Conservation (phyloP, 306 rosid genomes). For the Lathyrus aphaca region DNA sequence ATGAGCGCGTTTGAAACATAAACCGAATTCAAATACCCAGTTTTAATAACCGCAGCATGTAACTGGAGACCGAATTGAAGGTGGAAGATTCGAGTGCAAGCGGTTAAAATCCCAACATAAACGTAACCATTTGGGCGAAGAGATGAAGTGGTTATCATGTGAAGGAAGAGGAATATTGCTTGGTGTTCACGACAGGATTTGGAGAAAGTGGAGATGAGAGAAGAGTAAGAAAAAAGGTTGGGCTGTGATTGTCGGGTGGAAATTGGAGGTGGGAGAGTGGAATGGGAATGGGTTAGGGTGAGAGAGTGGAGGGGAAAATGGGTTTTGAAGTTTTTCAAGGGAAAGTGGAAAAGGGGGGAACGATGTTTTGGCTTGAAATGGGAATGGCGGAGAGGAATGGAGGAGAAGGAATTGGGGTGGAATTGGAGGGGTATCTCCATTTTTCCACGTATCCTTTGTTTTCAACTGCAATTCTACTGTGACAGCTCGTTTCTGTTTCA, state of each 20-base stretch:
- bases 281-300: background rate
- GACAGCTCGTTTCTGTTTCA: background rate
- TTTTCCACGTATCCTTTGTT: background rate
- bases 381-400: constrained; percentile 15
- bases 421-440: constrained; percentile 38
- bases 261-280: background rate
- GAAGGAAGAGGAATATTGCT: constrained; percentile 66
- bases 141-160: constrained; percentile 53
- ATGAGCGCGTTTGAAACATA: constrained; percentile 73
- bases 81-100: constrained; percentile 52
- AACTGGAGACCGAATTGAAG: constrained; percentile 61
- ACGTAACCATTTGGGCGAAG: constrained; percentile 69
- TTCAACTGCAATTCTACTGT: background rate
- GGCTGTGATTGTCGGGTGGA: constrained; percentile 37
- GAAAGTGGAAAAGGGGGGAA: constrained; percentile 8
- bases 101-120: constrained; percentile 77
- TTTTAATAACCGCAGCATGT: constrained; percentile 65
- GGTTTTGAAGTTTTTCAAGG: background rate
- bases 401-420: constrained; percentile 7
- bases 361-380: constrained; percentile 8
- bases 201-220: constrained; percentile 73
- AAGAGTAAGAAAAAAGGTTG: constrained; percentile 60
- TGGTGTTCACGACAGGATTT: constrained; percentile 56
- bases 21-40: constrained; percentile 50
- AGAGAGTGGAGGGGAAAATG: constrained; percentile 29